Base-by-base conservation (phyloP, 2,329 filamentous ascomycete species). In the Aspergillus alliaceus region DNA sequence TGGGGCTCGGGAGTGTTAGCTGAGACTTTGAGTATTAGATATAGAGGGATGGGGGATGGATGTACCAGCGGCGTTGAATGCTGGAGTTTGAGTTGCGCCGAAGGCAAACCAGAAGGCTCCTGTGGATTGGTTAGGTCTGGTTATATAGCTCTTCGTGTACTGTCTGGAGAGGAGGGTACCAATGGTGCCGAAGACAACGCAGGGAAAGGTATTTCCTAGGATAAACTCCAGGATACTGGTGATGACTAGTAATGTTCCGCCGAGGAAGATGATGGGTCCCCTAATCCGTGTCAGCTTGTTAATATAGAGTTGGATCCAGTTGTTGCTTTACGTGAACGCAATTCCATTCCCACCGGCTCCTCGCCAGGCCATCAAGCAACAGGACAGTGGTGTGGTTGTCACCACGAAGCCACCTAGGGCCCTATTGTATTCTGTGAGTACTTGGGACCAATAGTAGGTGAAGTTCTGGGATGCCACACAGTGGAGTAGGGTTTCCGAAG, bases 121-220 rank as follows among this genome's bases (percentile, higher is more conserved):
- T 68, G 31, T 8, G 20, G 11, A 22, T 2, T 4, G 35, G 15
- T 37, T 31, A 11, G 32, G n/a, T 39, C 7, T 20, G 9, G 2
- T 9, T 12, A 8, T 11, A 18, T n/a, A n/a, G n/a, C n/a, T n/a
- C n/a, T n/a, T n/a, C n/a, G n/a, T n/a, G n/a, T 29, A 29, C 27
- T 18, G 11, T 11, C 15, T 52, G 18, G 15, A 15, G 20, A 11
- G 9, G 14, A 24, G 57, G 63, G 69, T 75, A 60, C 82, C 81
- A 59, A 80, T 83, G 15, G 78, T 73, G 54, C 72, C 75, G 67
- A 86, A 86, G 27, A 86, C 84, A 35, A 84, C 79, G 48, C 80
- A 82, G 0, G 83, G 77, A 61, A 86, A 86, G 4, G 82, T 86
- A 66, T 86, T 85, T 35, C 83, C 84, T 1, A 86, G 72, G 54